Base-by-base conservation (phyloP, 192 early-diverging fungal genomes). In the Gigaspora rosea region DNA sequence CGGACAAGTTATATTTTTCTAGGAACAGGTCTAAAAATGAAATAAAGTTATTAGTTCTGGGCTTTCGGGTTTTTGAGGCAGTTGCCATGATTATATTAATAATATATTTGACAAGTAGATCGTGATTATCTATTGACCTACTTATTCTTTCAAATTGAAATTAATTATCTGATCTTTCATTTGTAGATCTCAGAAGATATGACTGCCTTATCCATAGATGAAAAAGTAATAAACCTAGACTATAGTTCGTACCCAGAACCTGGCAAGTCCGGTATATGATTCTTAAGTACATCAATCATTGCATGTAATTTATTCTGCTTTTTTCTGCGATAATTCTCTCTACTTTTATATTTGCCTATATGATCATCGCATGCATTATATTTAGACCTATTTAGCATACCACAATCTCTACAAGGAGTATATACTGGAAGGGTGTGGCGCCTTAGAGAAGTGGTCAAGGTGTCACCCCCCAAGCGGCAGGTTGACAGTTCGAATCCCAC, bases 1-100 rank as follows among this genome's bases (percentile, higher is more conserved):
- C 57, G 5, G 57, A 58, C 18, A 58, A 18, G 57, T 58, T 58
- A n/a, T 58, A 58, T 58, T 58, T 58, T 16, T 36, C 35, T 5
- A 66, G 46, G 64, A 66, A 33, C 64, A 33, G 64, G 12, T 47
- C 64, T n/a, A 58, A 58, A 58, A 58, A 13, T 5, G 57, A 58
- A 20, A 18, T 58, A 58, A 58, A 58, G 49, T 18, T 58, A n/a
- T 58, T 66, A 66, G 64, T 66, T 66, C 35, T 66, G 33, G 64
- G 64, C 20, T 66, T 66, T 66, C 64, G 20, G 33, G 64, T 47
- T 47, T 66, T 66, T 66, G 5, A 18, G 18, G 9, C 64, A 66
- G 33, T 66, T 66, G 12, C 64, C 64, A 47, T 66, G 35, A 47
- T 66, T 33, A 6, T n/a, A n/a, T n/a, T n/a, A n/a, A n/a, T n/a